Percentiles rank a stretch among this genome's conserved stretches.
phyloP scores from a whole-genome alignment of 2,329 filamentous ascomycete species.

The Tolypocladium inflatum region DNA sequence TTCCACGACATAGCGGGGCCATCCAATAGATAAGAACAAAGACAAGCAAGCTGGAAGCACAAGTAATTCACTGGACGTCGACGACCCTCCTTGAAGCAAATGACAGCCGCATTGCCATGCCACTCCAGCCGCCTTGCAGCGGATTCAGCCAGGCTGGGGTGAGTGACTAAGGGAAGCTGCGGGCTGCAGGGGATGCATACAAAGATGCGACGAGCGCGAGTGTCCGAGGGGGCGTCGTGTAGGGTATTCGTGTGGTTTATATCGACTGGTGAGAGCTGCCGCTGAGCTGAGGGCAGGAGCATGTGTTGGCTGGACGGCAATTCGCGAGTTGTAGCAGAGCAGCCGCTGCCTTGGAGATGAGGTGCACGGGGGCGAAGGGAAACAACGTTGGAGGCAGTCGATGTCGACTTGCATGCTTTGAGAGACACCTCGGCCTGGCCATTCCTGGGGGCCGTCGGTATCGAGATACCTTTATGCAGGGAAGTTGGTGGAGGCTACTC shows the following conservation, averaged over 20 bases:
- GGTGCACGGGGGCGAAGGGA: not conserved
- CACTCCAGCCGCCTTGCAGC: not conserved
- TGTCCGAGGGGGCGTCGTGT: no score
- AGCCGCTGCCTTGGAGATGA: not conserved
- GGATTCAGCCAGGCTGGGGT: not conserved
- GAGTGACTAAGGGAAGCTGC: not conserved
- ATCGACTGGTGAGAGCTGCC: not conserved
- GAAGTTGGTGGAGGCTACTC: not conserved
- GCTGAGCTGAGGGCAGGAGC: not conserved
- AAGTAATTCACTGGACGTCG: no score
- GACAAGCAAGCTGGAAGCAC: no score
- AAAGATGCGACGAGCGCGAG: not conserved
- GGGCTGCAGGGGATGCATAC: not conserved
- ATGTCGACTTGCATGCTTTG: not conserved
- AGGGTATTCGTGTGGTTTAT: no score
- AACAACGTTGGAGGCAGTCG: not conserved
- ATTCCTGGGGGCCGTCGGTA: not conserved
- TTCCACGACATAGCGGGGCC: not conserved
- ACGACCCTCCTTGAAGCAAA: not conserved
- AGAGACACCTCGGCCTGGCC: not conserved
- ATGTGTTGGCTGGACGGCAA: no score
- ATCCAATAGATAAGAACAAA: not conserved
- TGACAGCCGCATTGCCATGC: not conserved
- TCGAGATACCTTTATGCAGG: not conserved
- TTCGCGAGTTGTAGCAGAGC: not conserved